Percentiles rank a stretch among this genome's conserved stretches.
phyloP scores from a whole-genome alignment of 257 asterid genomes.

The Jacaranda mimosifolia region DNA sequence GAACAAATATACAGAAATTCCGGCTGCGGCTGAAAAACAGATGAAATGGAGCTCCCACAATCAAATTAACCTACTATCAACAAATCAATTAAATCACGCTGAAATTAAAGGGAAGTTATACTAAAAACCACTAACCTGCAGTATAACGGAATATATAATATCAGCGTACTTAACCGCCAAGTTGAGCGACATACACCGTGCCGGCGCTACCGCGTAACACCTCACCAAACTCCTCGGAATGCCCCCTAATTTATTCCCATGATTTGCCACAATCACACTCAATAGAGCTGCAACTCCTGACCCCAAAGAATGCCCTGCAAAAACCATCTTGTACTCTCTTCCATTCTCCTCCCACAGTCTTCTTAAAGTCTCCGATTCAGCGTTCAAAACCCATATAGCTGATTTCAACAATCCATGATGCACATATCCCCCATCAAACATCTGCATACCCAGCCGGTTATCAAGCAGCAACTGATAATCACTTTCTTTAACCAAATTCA shows the following conservation, averaged over 20 bases:
- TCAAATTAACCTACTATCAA: background rate
- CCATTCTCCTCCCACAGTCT: slow-evolving; percentile 84
- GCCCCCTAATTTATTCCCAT: slow-evolving; percentile 74
- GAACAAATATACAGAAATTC: background rate
- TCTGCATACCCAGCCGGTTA: slow-evolving; percentile 86
- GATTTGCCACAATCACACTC: slow-evolving; percentile 78
- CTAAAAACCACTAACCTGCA: slow-evolving; percentile 67
- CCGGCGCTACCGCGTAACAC: slow-evolving; percentile 93
- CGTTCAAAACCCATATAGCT: slow-evolving; percentile 79
- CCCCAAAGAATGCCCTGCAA: slow-evolving; percentile 93
- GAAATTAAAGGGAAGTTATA: background rate
- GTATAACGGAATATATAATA: slow-evolving; percentile 73
- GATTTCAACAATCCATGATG: slow-evolving; percentile 90
- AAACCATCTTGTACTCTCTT: slow-evolving; percentile 73
- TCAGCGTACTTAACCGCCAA: slow-evolving; percentile 96
- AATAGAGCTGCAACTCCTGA: slow-evolving; percentile 90
- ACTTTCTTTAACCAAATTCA: slow-evolving; percentile 74
- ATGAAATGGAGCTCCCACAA: background rate
- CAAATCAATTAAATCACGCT: slow-evolving; percentile 3
- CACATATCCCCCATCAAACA: slow-evolving; percentile 96
- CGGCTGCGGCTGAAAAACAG: background rate
- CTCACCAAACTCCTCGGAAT: slow-evolving; percentile 69
- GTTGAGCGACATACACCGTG: slow-evolving; percentile 95
- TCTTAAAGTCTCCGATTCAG: slow-evolving; percentile 71
- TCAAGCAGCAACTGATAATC: slow-evolving; percentile 81